Conservation (phyloP, 169 alveolate species). For the Plasmodium chabaudi region DNA sequence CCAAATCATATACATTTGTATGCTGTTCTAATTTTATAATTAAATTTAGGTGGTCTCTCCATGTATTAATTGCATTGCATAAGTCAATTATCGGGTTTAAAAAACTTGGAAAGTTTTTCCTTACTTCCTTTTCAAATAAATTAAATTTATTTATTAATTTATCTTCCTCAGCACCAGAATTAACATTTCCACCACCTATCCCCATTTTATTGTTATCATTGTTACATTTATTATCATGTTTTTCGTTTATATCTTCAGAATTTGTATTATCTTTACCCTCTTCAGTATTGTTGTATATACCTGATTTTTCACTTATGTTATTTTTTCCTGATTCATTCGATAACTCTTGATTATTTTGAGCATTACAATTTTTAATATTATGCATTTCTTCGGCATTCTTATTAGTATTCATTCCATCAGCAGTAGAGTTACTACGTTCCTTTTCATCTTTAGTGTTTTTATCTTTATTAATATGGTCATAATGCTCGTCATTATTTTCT, state of each 20-base stretch:
- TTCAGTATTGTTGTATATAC: not conserved
- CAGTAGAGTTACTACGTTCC: not conserved
- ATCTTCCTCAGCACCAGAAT: not conserved
- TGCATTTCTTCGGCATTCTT: not conserved
- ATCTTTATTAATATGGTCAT: not conserved
- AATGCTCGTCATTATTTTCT: no score
- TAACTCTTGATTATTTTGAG: no score
- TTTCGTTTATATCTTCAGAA: not conserved
- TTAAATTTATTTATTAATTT: constrained; percentile 28
- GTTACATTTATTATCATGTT: not conserved
- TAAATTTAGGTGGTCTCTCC: constrained; percentile 70
- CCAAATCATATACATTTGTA: constrained; percentile 70
- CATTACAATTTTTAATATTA: no score
- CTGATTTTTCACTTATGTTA: not conserved
- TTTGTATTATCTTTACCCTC: not conserved
- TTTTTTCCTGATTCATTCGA: no score
- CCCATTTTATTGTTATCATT: not conserved
- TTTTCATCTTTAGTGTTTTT: not conserved
- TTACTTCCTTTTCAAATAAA: constrained; percentile 65
- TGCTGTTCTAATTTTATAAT: constrained; percentile 64
- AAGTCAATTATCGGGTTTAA: constrained; percentile 61
- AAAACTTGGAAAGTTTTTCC: constrained; percentile 68
- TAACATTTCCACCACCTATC: not conserved
- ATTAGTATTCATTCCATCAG: not conserved
- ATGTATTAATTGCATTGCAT: constrained; percentile 71